A percentile compares a stretch with the other conserved stretches of the same genome.
phyloP scores from a whole-genome alignment of 192 early-diverging fungal species.

The Pilobolus umbonatus region DNA sequence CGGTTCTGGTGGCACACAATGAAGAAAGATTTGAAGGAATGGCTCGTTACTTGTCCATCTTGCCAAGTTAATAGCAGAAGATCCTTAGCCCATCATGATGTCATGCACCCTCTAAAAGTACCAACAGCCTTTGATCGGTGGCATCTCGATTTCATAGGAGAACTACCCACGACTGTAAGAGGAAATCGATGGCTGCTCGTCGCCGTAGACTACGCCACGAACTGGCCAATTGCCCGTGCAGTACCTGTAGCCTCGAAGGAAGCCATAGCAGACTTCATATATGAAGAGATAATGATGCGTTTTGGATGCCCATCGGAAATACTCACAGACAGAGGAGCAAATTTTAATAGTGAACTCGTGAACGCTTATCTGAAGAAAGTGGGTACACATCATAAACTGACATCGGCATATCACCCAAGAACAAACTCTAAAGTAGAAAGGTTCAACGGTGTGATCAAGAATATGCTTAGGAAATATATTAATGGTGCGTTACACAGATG shows the following conservation, averaged over 20 bases:
- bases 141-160: constrained; percentile 13
- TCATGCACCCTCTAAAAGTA: neutral
- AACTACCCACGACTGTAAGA: neutral
- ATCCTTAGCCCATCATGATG: neutral
- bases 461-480: constrained; percentile 9
- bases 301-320: constrained; percentile 27
- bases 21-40: neutral
- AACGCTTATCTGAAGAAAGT: neutral
- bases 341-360: constrained; percentile 13
- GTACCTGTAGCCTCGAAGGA: constrained; percentile 6
- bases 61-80: neutral
- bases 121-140: neutral
- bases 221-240: constrained; percentile 26
- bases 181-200: constrained; percentile 17
- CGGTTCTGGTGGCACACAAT: constrained; percentile 14
- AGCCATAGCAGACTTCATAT: constrained; percentile 18
- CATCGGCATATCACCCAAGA: constrained; percentile 16
- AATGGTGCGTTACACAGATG: neutral
- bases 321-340: constrained; percentile 14
- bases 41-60: neutral
- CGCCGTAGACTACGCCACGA: constrained; percentile 24
- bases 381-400: constrained; percentile 11
- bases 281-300: constrained; percentile 23
- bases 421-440: constrained; percentile 16
- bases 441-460: constrained; percentile 3